Conservation (phyloP, 768 basidiomycete genomes). For the Saitozyma podzolica region DNA sequence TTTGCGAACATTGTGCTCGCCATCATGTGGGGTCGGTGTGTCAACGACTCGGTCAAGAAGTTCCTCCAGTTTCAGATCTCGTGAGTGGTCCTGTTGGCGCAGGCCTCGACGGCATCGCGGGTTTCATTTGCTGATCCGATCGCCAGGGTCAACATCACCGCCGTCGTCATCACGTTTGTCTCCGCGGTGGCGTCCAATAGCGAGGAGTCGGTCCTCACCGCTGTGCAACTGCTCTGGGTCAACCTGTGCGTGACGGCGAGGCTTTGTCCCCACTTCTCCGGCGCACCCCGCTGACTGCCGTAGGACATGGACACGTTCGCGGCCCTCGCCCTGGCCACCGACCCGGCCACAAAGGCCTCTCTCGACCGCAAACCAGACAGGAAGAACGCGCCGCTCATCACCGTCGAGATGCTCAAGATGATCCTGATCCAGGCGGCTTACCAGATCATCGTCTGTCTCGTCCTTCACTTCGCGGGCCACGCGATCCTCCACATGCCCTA, state of each 20-base stretch:
- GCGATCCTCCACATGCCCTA: slow-evolving; percentile 62
- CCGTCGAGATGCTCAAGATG: slow-evolving; percentile 94
- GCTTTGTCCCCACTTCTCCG: not conserved
- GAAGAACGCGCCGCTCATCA: slow-evolving; percentile 84
- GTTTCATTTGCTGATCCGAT: slow-evolving; percentile 5
- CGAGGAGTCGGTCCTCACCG: slow-evolving; percentile 84
- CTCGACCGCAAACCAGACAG: slow-evolving; percentile 89
- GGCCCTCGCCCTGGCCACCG: slow-evolving; percentile 85
- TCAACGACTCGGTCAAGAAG: slow-evolving; percentile 96
- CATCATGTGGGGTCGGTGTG: slow-evolving; percentile 98
- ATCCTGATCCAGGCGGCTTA: slow-evolving; percentile 86
- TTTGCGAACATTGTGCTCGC: slow-evolving; percentile 95
- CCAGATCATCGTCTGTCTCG: slow-evolving; percentile 75
- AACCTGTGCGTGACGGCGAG: slow-evolving; percentile 61
- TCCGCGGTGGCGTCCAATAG: slow-evolving; percentile 75
- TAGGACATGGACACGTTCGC: slow-evolving; percentile 65
- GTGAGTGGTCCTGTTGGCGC: slow-evolving; percentile 6
- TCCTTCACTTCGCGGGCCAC: slow-evolving; percentile 84
- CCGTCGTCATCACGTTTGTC: slow-evolving; percentile 89
- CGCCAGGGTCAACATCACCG: slow-evolving; percentile 79
- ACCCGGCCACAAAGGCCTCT: slow-evolving; percentile 73
- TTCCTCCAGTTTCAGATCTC: slow-evolving; percentile 82
- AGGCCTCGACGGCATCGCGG: too few species aligned
- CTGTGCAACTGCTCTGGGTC: slow-evolving; percentile 97
- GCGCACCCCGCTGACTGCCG: not conserved